Evolutionary conservation across 257 asterid genomes (phyloP).

Genomic region (Ligustrum vulgare): DNA sequence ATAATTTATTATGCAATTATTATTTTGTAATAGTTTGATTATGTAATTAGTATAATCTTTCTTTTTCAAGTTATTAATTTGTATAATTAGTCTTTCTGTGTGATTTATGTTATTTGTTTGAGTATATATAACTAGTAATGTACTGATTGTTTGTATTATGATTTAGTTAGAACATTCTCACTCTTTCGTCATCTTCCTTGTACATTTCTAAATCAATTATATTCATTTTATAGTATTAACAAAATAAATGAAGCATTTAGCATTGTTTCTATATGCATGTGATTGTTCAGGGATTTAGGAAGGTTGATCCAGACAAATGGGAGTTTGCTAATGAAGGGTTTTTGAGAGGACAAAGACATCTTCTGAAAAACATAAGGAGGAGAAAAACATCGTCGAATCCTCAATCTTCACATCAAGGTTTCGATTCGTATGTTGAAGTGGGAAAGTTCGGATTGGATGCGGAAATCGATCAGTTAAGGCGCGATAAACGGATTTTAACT

Average conservation of each 20-base stretch:
- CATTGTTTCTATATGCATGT: not conserved
- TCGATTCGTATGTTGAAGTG: slow-evolving; percentile 39
- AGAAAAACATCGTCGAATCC: slow-evolving; percentile 32
- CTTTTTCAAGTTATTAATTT: too few species aligned
- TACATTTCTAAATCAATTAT: too few species aligned
- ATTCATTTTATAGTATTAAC: too few species aligned
- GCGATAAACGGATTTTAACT: slow-evolving; percentile 39
- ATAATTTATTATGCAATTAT: not conserved
- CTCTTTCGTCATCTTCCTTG: too few species aligned
- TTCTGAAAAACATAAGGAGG: slow-evolving; percentile 37
- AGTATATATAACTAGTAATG: too few species aligned
- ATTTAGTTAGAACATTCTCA: too few species aligned
- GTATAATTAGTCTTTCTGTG: too few species aligned
- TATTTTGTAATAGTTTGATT: too few species aligned
- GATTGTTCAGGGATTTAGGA: slow-evolving; percentile 53
- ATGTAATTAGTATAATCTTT: too few species aligned
- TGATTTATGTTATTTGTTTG: too few species aligned
- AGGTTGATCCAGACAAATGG: slow-evolving; percentile 53
- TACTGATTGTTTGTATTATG: too few species aligned
- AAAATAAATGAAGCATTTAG: not conserved
- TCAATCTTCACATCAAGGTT: slow-evolving; percentile 24
- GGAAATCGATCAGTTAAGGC: slow-evolving; percentile 38
- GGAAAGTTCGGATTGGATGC: slow-evolving; percentile 37
- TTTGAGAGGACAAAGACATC: slow-evolving; percentile 44
- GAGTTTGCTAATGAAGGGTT: slow-evolving; percentile 60